phyloP scores from a whole-genome alignment of 1,284 basidiomycete genomes.

The Rhizoctonia solani region DNA sequence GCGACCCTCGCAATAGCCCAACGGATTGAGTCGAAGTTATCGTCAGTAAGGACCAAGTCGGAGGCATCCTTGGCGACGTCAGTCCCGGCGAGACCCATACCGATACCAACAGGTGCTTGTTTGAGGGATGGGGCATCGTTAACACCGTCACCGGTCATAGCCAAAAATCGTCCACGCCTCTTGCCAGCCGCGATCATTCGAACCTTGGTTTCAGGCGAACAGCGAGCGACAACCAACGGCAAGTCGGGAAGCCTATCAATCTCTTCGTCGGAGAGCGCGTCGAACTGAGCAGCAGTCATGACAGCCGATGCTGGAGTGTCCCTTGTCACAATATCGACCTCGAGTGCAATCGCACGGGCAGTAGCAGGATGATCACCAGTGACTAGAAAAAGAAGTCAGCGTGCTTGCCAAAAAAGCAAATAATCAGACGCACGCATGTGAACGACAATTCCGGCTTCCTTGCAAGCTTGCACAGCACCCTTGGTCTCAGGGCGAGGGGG shows the following conservation, averaged over 20 bases:
- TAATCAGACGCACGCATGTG: conserved; percentile 55
- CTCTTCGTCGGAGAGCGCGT: conserved; percentile 62
- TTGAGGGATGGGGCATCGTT: conserved; percentile 63
- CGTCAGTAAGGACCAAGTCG: conserved; percentile 68
- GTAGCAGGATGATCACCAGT: conserved; percentile 53
- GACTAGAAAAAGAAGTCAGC: conserved; percentile 5
- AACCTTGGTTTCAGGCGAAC: conserved; percentile 55
- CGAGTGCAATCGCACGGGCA: conserved; percentile 53
- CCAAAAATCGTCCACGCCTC: conserved; percentile 48
- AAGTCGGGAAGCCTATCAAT: conserved; percentile 59
- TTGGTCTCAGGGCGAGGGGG: conserved; percentile 70
- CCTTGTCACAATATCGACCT: conserved; percentile 58
- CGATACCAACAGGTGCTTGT: conserved; percentile 65
- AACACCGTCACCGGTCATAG: conserved; percentile 57
- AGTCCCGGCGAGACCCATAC: conserved; percentile 69
- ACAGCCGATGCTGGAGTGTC: conserved; percentile 42
- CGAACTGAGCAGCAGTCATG: conserved; percentile 64
- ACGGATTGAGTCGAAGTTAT: conserved; percentile 74
- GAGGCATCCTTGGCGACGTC: conserved; percentile 68
- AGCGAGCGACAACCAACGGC: conserved; percentile 62
- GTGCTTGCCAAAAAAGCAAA: not conserved
- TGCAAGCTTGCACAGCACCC: conserved; percentile 64
- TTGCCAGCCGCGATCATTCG: conserved; percentile 62
- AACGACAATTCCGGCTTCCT: conserved; percentile 66
- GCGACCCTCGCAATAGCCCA: conserved; percentile 70